Evolutionary conservation across 1,284 basidiomycete species (phyloP).

Genomic region (Austroboletus novae-zelandiae): DNA sequence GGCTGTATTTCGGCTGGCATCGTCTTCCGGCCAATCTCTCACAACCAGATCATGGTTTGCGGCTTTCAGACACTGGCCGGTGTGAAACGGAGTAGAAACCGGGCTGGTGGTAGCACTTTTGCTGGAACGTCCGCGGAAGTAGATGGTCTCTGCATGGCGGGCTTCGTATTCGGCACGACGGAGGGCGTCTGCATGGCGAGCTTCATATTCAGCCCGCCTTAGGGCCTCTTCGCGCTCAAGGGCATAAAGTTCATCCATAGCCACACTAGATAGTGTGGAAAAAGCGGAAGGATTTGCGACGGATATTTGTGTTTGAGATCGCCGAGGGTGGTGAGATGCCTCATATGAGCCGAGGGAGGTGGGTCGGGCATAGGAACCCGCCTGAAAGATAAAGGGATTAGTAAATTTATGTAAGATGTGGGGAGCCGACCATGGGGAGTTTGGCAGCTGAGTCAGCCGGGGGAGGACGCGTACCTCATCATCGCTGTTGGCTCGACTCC

Average conservation of each 20-base stretch:
- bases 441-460: slow-evolving; percentile 6
- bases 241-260: slow-evolving; percentile 82
- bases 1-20: slow-evolving; percentile 21
- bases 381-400: slow-evolving; percentile 35
- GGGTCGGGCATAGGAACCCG: slow-evolving; percentile 67
- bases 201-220: slow-evolving; percentile 82
- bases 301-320: slow-evolving; percentile 37
- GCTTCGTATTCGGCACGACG: slow-evolving; percentile 77
- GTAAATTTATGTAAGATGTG: slow-evolving; percentile 23
- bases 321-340: slow-evolving; percentile 40
- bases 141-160: slow-evolving; percentile 56
- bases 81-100: slow-evolving; percentile 48
- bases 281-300: slow-evolving; percentile 54
- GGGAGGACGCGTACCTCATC: slow-evolving; percentile 57
- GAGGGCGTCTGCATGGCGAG: slow-evolving; percentile 75
- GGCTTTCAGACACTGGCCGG: slow-evolving; percentile 22
- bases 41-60: slow-evolving; percentile 38
- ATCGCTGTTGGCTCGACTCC: slow-evolving; percentile 74
- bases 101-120: slow-evolving; percentile 76
- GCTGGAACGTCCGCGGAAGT: slow-evolving; percentile 41
- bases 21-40: slow-evolving; percentile 36
- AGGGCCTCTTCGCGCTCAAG: slow-evolving; percentile 84
- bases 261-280: slow-evolving; percentile 73
- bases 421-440: slow-evolving; percentile 14
- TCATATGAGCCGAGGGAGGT: slow-evolving; percentile 55